Percentiles rank a stretch among this genome's conserved stretches.
Conservation (phyloP, 1,284 basidiomycete genomes). For the Chalciporus sp. region DNA sequence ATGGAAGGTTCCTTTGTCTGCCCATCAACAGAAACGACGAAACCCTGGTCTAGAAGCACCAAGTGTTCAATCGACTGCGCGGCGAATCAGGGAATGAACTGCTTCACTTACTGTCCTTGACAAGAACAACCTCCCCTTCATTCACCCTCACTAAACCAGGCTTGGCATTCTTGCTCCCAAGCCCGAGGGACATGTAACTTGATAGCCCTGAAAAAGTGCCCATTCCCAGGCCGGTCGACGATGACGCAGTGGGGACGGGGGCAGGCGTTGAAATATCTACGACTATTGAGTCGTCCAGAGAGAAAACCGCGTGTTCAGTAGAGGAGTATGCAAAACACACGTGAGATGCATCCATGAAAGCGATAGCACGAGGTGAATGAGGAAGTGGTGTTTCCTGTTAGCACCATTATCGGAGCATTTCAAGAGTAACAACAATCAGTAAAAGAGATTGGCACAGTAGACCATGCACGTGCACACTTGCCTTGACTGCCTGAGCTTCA, state of each 20-base stretch:
- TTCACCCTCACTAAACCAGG: constrained; percentile 63
- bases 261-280: constrained; percentile 58
- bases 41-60: constrained; percentile 61
- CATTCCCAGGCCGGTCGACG: constrained; percentile 50
- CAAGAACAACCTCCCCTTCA: constrained; percentile 73
- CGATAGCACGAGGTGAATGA: constrained; percentile 81
- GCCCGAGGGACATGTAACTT: constrained; percentile 86
- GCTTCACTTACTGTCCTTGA: constrained; percentile 74
- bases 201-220: constrained; percentile 76
- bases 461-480: constrained; percentile 34
- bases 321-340: constrained; percentile 79
- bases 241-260: constrained; percentile 42
- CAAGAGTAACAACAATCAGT: constrained; percentile 6
- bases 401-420: neutral
- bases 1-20: constrained; percentile 64
- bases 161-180: constrained; percentile 72
- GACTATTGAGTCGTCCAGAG: constrained; percentile 57
- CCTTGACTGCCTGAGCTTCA: constrained; percentile 75
- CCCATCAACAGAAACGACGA: constrained; percentile 73
- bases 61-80: neutral
- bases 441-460: neutral
- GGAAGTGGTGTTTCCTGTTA: constrained; percentile 76
- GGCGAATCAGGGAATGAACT: neutral
- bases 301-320: constrained; percentile 77
- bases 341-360: constrained; percentile 64